A percentile compares a stretch with the other conserved stretches of the same genome.
phyloP scores from a whole-genome alignment of 352 stramenopile genomes.

The Pythium sp. region DNA sequence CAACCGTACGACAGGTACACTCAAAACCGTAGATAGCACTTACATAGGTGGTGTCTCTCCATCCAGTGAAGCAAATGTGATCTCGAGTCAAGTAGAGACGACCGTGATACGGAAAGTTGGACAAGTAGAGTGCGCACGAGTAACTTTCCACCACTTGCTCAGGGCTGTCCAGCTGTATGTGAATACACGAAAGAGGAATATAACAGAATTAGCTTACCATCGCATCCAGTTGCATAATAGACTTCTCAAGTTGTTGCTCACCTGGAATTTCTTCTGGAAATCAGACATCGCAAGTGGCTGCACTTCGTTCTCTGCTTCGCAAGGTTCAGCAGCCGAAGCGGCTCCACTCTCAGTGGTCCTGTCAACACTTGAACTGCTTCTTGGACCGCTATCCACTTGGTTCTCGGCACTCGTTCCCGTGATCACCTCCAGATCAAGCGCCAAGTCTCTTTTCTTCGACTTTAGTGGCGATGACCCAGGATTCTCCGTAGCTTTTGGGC shows the following conservation, averaged over 20 bases:
- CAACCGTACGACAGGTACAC: neutral
- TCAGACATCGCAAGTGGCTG: conserved; percentile 59
- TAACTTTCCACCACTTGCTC: conserved; percentile 86
- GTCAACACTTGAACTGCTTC: neutral
- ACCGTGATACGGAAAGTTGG: conserved; percentile 80
- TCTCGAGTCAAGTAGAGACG: conserved; percentile 74
- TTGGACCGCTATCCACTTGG: neutral
- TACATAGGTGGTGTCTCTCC: conserved; percentile 80
- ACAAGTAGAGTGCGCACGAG: conserved; percentile 75
- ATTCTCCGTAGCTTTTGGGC: conserved; percentile 8
- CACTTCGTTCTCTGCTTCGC: conserved; percentile 30
- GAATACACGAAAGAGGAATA: conserved; percentile 1
- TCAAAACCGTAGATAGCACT: conserved; percentile 8
- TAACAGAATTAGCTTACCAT: neutral
- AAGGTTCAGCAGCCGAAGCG: conserved; percentile 11
- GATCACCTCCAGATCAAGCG: conserved; percentile 17
- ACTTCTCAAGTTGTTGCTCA: conserved; percentile 15
- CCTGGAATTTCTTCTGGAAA: conserved; percentile 85
- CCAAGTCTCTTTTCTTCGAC: conserved; percentile 4
- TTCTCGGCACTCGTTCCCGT: conserved; percentile 2
- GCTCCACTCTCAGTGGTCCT: conserved; percentile 4
- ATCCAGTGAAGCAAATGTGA: conserved; percentile 79
- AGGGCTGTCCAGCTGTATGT: conserved; percentile 44
- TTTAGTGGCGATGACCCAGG: conserved; percentile 8
- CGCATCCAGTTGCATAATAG: neutral